Conservation (phyloP, 345 rosid genomes). For the Pelargonium nanum region DNA sequence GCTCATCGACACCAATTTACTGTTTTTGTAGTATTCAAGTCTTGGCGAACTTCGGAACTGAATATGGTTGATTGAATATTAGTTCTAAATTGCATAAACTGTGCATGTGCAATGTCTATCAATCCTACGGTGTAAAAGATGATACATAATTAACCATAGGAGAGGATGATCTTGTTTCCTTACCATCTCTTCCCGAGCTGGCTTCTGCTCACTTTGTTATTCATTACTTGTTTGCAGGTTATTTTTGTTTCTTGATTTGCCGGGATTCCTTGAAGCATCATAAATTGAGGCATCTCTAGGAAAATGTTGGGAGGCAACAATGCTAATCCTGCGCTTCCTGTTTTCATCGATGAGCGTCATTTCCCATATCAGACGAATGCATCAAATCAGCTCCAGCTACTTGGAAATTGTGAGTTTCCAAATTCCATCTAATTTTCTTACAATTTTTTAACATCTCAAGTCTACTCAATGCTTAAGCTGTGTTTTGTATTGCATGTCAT, state of each 20-base stretch:
- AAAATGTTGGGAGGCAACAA: conserved; percentile 69
- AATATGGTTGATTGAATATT: background rate
- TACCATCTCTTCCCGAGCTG: too few relatives aligned
- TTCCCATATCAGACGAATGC: conserved; percentile 50
- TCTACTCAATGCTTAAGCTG: background rate
- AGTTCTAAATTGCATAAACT: background rate
- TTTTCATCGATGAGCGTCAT: conserved; percentile 37
- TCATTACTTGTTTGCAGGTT: conserved; percentile 21
- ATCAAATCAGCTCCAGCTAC: conserved; percentile 63
- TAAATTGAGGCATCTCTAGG: conserved; percentile 6
- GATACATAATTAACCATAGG: too few relatives aligned
- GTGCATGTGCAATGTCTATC: background rate
- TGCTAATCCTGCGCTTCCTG: conserved; percentile 41
- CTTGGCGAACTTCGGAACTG: background rate
- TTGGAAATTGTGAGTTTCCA: conserved; percentile 46
- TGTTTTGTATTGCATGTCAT: background rate
- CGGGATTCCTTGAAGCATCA: conserved; percentile 9
- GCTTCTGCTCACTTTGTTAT: too few relatives aligned
- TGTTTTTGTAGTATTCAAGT: background rate
- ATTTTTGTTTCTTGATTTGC: conserved; percentile 9
- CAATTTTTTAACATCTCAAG: background rate
- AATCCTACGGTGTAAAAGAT: too few relatives aligned
- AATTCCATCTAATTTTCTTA: background rate
- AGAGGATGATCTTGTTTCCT: background rate
- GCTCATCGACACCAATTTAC: background rate